Evolutionary conservation across 305 asterid species (phyloP).

Genomic region (Fraxinus paxiana): DNA sequence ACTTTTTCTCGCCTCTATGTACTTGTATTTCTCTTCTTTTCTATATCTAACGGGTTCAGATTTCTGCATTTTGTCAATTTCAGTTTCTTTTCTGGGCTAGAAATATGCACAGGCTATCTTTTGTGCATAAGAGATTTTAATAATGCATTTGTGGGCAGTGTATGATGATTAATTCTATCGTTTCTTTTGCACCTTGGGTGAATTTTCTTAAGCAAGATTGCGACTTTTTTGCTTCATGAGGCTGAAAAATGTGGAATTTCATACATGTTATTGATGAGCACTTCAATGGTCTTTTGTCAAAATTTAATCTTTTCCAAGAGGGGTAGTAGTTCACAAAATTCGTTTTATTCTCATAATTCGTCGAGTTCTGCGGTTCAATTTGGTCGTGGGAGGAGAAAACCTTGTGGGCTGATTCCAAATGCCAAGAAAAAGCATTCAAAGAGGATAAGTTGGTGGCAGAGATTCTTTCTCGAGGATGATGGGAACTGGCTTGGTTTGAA

Average conservation of each 20-base stretch:
- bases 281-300: slow-evolving; percentile 65
- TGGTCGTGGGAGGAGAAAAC: slow-evolving; percentile 45
- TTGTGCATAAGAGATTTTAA: slow-evolving; percentile 16
- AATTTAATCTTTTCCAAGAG: slow-evolving; percentile 43
- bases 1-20: not conserved
- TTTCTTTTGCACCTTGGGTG: slow-evolving; percentile 22
- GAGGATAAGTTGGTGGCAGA: slow-evolving; percentile 79
- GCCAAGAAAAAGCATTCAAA: slow-evolving; percentile 58
- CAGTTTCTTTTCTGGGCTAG: slow-evolving; percentile 4
- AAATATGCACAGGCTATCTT: slow-evolving; percentile 13
- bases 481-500: slow-evolving; percentile 91
- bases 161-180: slow-evolving; percentile 34
- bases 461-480: slow-evolving; percentile 69
- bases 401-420: slow-evolving; percentile 48
- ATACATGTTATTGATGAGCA: slow-evolving; percentile 82
- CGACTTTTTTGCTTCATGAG: slow-evolving; percentile 45
- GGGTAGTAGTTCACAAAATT: slow-evolving; percentile 24
- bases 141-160: slow-evolving; percentile 33
- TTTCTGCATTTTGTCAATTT: slow-evolving; percentile 20
- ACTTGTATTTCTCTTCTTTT: slow-evolving; percentile 9
- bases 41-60: slow-evolving; percentile 13
- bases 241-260: slow-evolving; percentile 63
- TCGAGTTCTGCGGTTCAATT: slow-evolving; percentile 33
- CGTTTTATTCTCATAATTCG: slow-evolving; percentile 30
- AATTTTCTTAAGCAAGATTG: slow-evolving; percentile 35